Conservation (phyloP, 192 early-diverging fungal species). For the Phlyctochytrium planicorne region DNA sequence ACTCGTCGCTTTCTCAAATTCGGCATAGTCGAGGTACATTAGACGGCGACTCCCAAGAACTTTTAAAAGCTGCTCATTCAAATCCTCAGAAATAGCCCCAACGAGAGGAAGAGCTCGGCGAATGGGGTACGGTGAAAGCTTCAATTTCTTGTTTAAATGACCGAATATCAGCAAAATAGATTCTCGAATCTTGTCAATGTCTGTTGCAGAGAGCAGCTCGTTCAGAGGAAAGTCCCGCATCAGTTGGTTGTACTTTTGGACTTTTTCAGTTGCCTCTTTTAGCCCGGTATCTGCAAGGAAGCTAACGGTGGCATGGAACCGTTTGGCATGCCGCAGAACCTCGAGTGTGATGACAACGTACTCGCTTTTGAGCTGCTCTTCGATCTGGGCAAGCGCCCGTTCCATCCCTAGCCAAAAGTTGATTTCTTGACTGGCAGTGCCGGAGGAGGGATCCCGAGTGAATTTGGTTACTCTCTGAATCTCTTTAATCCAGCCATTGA, state of each 20-base stretch:
- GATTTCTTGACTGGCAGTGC: slow-evolving; percentile 95
- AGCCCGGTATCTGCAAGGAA: slow-evolving; percentile 98
- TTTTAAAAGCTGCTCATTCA: slow-evolving; percentile 88
- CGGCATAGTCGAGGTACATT: slow-evolving; percentile 90
- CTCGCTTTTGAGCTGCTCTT: slow-evolving; percentile 92
- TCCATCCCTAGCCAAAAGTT: slow-evolving; percentile 99
- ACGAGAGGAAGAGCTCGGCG: slow-evolving; percentile 89
- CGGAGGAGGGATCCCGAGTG: slow-evolving; percentile 84
- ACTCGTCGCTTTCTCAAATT: slow-evolving; percentile 83
- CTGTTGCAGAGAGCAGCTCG: slow-evolving; percentile 93
- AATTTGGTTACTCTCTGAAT: slow-evolving; percentile 99
- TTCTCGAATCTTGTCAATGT: slow-evolving; percentile 77
- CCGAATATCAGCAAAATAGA: slow-evolving; percentile 83
- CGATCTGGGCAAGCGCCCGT: slow-evolving; percentile 84
- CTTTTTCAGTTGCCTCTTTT: slow-evolving; percentile 90
- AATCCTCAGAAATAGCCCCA: slow-evolving; percentile 91
- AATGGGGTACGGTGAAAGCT: slow-evolving; percentile 75
- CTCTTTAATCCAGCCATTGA: slow-evolving; percentile 99
- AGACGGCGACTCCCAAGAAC: slow-evolving; percentile 77
- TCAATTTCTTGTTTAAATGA: slow-evolving; percentile 97
- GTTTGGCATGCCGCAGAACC: slow-evolving; percentile 93
- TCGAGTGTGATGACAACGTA: slow-evolving; percentile 82
- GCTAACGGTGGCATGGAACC: slow-evolving; percentile 96
- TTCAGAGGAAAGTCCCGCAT: slow-evolving; percentile 99
- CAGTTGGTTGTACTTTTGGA: slow-evolving; percentile 91